These are phyloP conservation scores for Drosera capensis DNA, from an alignment of 148 eudicot species.

Conservation along the genomic window DNA sequence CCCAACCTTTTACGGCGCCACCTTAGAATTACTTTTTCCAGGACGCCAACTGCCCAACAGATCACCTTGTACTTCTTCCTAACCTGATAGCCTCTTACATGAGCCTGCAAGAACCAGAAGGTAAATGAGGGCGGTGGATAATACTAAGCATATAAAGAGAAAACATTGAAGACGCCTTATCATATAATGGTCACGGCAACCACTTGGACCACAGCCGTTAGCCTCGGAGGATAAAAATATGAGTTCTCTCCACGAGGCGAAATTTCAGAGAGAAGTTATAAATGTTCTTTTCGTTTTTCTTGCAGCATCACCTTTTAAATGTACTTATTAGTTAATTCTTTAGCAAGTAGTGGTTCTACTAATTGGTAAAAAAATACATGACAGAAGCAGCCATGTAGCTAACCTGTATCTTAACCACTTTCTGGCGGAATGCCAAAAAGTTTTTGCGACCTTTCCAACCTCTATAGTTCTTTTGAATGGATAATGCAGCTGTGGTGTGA, in stretches of 20 bases:
- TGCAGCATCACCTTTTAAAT: no score
- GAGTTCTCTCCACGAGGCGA: no score
- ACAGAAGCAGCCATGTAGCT: neutral
- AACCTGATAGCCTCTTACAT: conserved; percentile 82
- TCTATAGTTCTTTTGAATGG: conserved; percentile 85
- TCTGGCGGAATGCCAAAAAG: conserved; percentile 57
- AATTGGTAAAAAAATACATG: neutral
- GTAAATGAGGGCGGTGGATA: neutral
- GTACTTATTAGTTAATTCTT: neutral
- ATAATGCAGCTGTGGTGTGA: conserved; percentile 55
- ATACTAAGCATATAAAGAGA: neutral
- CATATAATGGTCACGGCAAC: neutral
- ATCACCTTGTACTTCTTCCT: conserved; percentile 64
- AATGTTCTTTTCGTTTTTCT: no score
- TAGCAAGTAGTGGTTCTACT: neutral
- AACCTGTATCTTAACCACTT: conserved; percentile 98
- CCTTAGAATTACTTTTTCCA: conserved; percentile 73
- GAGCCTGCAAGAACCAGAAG: conserved; percentile 53
- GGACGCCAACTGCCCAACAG: conserved; percentile 79
- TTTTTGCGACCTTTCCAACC: conserved; percentile 81
- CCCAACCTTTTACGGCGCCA: conserved; percentile 90
- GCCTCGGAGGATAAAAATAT: no score
- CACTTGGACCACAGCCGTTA: no score
- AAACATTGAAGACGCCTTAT: neutral
- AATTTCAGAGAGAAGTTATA: no score